Percentiles rank a stretch among this genome's conserved stretches.
phyloP scores from a whole-genome alignment of 495 filamentous ascomycete species.

The Tetracladium marchalianum region DNA sequence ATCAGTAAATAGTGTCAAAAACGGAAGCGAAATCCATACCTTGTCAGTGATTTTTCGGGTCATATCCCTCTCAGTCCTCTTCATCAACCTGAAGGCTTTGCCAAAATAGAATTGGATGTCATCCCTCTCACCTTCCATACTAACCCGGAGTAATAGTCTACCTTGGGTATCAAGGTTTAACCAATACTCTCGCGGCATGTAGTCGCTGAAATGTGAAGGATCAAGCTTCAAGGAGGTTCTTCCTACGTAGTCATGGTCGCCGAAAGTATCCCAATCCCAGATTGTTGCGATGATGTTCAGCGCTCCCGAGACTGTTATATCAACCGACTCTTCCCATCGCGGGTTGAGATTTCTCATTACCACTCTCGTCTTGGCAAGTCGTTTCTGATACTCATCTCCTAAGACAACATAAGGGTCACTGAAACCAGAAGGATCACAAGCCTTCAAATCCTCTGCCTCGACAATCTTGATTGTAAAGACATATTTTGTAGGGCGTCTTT shows the following conservation, averaged over 20 bases:
- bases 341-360: slow-evolving; percentile 89
- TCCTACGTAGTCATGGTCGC: slow-evolving; percentile 95
- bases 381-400: slow-evolving; percentile 94
- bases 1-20: slow-evolving; percentile 6
- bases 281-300: slow-evolving; percentile 93
- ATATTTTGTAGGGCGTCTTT: slow-evolving; percentile 65
- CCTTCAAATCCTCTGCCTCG: slow-evolving; percentile 96
- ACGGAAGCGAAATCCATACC: slow-evolving; percentile 38
- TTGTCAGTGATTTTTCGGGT: slow-evolving; percentile 96
- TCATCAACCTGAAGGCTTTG: slow-evolving; percentile 89
- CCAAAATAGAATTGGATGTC: slow-evolving; percentile 99
- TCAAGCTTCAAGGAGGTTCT: slow-evolving; percentile 92
- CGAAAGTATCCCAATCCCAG: slow-evolving; percentile 97
- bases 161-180: slow-evolving; percentile 95
- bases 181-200: slow-evolving; percentile 92
- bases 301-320: slow-evolving; percentile 86
- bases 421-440: slow-evolving; percentile 86
- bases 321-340: slow-evolving; percentile 93
- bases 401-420: slow-evolving; percentile 98
- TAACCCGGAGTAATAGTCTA: slow-evolving; percentile 76
- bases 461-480: slow-evolving; percentile 99
- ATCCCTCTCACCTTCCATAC: slow-evolving; percentile 97
- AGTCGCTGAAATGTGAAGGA: slow-evolving; percentile 90
- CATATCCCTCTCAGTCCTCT: slow-evolving; percentile 96
- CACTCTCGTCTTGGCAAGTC: slow-evolving; percentile 89